These are phyloP conservation scores for Plasmodium sp. DNA, from an alignment of 169 alveolate genomes.

Conservation along the genomic window DNA sequence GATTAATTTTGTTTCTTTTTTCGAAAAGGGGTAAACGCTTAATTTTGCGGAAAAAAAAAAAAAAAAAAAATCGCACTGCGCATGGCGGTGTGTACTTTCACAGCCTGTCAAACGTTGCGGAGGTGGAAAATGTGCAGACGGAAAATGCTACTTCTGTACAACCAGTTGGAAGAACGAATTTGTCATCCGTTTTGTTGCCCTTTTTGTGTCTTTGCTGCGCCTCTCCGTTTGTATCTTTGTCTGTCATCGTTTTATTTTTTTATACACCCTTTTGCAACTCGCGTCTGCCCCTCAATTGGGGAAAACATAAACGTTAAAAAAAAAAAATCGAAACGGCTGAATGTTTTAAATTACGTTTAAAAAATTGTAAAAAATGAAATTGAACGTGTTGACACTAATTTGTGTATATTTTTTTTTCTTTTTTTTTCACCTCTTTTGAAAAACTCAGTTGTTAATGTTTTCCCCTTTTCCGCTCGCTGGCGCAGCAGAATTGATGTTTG, in stretches of 20 bases:
- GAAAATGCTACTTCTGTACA: neutral
- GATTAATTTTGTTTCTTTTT: neutral
- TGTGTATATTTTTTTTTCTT: neutral
- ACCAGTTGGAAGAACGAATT: neutral
- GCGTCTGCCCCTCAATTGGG: neutral
- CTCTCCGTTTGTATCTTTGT: neutral
- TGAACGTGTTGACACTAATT: neutral
- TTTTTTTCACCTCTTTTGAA: neutral
- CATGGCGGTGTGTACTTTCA: neutral
- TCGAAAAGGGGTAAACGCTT: neutral
- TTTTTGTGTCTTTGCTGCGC: neutral
- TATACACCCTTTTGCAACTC: neutral
- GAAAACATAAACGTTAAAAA: neutral
- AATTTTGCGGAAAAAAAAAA: neutral
- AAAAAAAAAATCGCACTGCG: neutral
- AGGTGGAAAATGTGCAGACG: neutral
- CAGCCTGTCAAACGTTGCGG: neutral
- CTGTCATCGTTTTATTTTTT: neutral
- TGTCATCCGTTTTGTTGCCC: neutral
- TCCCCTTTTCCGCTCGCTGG: neutral
- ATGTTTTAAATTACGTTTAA: neutral
- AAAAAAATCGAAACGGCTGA: neutral
- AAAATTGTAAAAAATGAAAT: neutral
- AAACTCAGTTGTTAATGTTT: neutral
- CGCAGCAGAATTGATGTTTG: neutral